These are phyloP conservation scores for Sporodiniella umbellata DNA, from an alignment of 371 early-diverging fungal genomes.

Conservation along the genomic window DNA sequence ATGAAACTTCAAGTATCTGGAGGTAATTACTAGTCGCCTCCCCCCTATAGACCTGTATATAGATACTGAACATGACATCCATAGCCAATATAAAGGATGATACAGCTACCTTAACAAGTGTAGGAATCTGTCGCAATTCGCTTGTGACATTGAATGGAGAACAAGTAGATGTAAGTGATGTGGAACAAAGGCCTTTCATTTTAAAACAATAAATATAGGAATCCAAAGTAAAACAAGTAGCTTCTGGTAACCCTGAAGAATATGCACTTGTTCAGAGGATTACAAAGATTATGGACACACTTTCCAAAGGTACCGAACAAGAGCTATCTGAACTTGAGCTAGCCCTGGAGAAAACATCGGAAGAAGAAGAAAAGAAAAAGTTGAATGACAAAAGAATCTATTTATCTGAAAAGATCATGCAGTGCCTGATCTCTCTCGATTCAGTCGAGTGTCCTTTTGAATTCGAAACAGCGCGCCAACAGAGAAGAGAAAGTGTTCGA, in stretches of 20 bases:
- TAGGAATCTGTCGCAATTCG: constrained; percentile 51
- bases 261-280: constrained; percentile 37
- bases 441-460: constrained; percentile 51
- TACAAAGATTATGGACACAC: constrained; percentile 18
- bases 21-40: too few species aligned
- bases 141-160: constrained; percentile 52
- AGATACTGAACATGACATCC: too few species aligned
- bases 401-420: constrained; percentile 55
- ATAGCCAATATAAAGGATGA: constrained; percentile 66
- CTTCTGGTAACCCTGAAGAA: constrained; percentile 53
- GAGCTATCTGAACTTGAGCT: constrained; percentile 22
- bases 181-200: not conserved
- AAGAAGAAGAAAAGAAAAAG: constrained; percentile 23
- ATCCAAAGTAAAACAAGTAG: constrained; percentile 46
- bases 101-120: constrained; percentile 50
- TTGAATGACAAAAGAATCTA: constrained; percentile 46
- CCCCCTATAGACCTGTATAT: too few species aligned
- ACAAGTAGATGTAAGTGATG: constrained; percentile 46
- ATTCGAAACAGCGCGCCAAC: constrained; percentile 58
- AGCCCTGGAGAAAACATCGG: constrained; percentile 10
- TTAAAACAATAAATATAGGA: constrained; percentile 22
- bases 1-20: constrained; percentile 46
- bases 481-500: constrained; percentile 55
- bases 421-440: constrained; percentile 52
- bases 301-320: constrained; percentile 9